Evolutionary conservation across 2,329 filamentous ascomycete species (phyloP).

Genomic region (Fusarium denticulatum): DNA sequence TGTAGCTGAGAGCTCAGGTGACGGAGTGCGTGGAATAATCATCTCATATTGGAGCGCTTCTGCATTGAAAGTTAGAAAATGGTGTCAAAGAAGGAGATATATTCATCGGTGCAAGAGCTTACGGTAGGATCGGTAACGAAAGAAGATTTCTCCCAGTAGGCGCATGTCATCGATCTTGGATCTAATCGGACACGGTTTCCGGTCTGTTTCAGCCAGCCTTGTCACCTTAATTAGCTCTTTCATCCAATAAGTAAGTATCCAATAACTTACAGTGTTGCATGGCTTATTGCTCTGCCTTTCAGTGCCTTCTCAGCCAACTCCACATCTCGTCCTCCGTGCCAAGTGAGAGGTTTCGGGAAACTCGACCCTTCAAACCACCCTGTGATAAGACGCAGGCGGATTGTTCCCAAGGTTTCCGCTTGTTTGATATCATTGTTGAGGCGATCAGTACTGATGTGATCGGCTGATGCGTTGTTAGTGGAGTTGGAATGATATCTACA

Average conservation of each 20-base stretch:
- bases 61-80: constrained; percentile 1
- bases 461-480: not conserved
- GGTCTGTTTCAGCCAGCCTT: not conserved
- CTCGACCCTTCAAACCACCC: fast-evolving
- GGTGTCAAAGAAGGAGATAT: not conserved
- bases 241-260: fast-evolving
- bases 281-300: constrained; percentile 43
- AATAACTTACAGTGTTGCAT: constrained; percentile 30
- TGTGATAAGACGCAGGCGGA: not conserved
- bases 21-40: constrained; percentile 35
- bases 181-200: not conserved
- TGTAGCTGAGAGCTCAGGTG: not conserved
- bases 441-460: not conserved
- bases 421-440: not conserved
- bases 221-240: not conserved
- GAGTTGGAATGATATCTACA: fast-evolving
- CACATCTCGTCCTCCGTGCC: not conserved
- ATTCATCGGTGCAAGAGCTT: not conserved
- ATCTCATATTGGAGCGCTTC: constrained; percentile 35
- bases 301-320: constrained; percentile 37
- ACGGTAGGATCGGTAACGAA: constrained; percentile 40
- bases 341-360: fast-evolving
- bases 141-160: constrained; percentile 1
- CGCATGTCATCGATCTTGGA: not conserved
- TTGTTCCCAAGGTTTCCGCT: constrained; percentile 20